These are phyloP conservation scores for Penicillium sp. DNA, from an alignment of 2,329 filamentous ascomycete genomes.

Conservation along the genomic window DNA sequence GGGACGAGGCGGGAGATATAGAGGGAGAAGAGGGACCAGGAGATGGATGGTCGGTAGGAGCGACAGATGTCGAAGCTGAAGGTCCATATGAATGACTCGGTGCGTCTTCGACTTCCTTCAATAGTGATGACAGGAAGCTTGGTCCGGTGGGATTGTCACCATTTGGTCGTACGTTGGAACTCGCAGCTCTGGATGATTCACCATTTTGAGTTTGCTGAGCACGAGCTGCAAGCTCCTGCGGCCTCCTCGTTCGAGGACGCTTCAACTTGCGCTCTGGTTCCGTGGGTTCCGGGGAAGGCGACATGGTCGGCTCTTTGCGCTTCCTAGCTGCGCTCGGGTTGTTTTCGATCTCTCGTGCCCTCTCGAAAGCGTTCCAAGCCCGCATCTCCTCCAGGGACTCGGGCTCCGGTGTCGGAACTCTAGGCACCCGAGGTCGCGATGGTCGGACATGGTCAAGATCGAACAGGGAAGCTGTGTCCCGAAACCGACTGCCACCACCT, in stretches of 20 bases:
- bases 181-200: slow-evolving; percentile 40
- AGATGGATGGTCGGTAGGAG: slow-evolving; percentile 38
- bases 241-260: slow-evolving; percentile 75
- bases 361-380: slow-evolving; percentile 90
- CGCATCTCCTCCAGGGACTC: slow-evolving; percentile 77
- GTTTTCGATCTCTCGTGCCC: slow-evolving; percentile 69
- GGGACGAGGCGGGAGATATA: slow-evolving; percentile 43
- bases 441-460: slow-evolving; percentile 50
- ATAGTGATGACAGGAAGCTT: slow-evolving; percentile 79
- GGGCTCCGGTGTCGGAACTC: slow-evolving; percentile 53
- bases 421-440: slow-evolving; percentile 40
- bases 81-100: slow-evolving; percentile 34
- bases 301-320: slow-evolving; percentile 63
- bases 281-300: slow-evolving; percentile 67
- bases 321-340: slow-evolving; percentile 49
- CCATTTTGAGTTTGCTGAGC: slow-evolving; percentile 45
- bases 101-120: slow-evolving; percentile 78
- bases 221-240: slow-evolving; percentile 53
- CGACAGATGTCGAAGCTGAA: slow-evolving; percentile 38
- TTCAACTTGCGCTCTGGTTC: slow-evolving; percentile 83
- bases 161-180: slow-evolving; percentile 33
- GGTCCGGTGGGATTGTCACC: slow-evolving; percentile 55
- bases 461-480: slow-evolving; percentile 63
- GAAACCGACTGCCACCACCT: slow-evolving; percentile 72
- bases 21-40: slow-evolving; percentile 45